Conservation (phyloP, 305 asterid species). For the Withania somnifera region DNA sequence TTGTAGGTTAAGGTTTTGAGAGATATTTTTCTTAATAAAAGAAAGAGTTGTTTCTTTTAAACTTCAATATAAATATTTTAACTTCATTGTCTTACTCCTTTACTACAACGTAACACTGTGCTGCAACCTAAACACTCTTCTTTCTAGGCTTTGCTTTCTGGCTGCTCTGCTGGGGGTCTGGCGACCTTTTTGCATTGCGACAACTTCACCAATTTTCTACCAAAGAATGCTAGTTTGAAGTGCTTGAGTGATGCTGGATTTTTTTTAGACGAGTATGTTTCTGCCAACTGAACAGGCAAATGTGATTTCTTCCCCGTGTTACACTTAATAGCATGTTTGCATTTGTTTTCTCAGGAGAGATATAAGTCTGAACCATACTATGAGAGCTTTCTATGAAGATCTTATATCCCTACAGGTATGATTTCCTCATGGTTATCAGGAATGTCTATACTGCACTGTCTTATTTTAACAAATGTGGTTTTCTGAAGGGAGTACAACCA, state of each 20-base stretch:
- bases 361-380: slow-evolving; percentile 51
- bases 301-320: not conserved
- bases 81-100: not conserved
- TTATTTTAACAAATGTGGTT: not conserved
- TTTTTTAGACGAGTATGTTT: slow-evolving; percentile 71
- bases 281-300: not conserved
- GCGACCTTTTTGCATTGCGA: slow-evolving; percentile 79
- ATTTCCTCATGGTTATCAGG: not conserved
- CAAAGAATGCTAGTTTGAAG: slow-evolving; percentile 60
- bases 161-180: slow-evolving; percentile 96
- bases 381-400: slow-evolving; percentile 48
- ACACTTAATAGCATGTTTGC: not conserved
- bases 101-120: not conserved
- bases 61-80: not conserved
- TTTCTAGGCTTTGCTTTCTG: slow-evolving; percentile 75
- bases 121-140: not conserved
- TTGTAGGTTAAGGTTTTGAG: too few relatives aligned
- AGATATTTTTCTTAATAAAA: too few relatives aligned
- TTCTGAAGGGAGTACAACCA: slow-evolving; percentile 47
- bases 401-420: slow-evolving; percentile 58
- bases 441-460: not conserved
- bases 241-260: slow-evolving; percentile 92
- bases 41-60: too few relatives aligned
- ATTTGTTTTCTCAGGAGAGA: slow-evolving; percentile 55
- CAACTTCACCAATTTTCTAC: slow-evolving; percentile 52